Conservation (phyloP, 2,329 filamentous ascomycete species). For the Arthroderma sp. region DNA sequence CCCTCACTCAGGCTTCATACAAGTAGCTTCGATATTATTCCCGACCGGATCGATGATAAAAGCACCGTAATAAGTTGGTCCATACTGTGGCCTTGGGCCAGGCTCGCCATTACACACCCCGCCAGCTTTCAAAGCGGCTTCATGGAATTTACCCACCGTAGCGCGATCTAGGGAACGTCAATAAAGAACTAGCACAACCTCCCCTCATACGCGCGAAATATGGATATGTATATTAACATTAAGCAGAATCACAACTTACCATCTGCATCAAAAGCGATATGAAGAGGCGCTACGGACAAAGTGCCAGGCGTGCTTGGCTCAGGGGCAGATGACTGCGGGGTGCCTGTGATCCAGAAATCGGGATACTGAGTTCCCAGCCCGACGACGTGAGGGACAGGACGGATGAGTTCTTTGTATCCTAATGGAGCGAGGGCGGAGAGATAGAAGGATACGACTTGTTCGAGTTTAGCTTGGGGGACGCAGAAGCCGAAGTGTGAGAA, state of each 20-base stretch:
- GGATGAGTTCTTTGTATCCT: slow-evolving; percentile 18
- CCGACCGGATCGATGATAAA: slow-evolving; percentile 40
- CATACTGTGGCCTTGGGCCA: slow-evolving; percentile 33
- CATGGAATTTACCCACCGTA: slow-evolving; percentile 35
- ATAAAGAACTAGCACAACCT: not conserved
- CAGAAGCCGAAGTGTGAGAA: slow-evolving; percentile 17
- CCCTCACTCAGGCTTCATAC: slow-evolving; percentile 10
- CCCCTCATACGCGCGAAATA: not conserved
- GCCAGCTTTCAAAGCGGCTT: slow-evolving; percentile 31
- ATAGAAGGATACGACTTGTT: slow-evolving; percentile 19
- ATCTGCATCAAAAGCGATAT: slow-evolving; percentile 16
- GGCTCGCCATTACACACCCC: slow-evolving; percentile 39
- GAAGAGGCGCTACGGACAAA: slow-evolving; percentile 3
- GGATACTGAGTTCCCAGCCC: slow-evolving; percentile 19
- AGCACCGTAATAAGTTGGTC: slow-evolving; percentile 37
- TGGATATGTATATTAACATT: not conserved
- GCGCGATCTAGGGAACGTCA: slow-evolving; percentile 21
- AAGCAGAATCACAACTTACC: slow-evolving; percentile 10
- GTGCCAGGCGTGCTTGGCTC: not conserved
- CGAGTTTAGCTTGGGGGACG: slow-evolving; percentile 18
- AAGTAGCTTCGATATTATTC: slow-evolving; percentile 41
- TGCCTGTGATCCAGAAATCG: slow-evolving; percentile 19
- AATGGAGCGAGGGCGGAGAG: slow-evolving; percentile 18
- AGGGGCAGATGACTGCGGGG: not conserved
- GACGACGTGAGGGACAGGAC: slow-evolving; percentile 16